Evolutionary conservation across 176 grass and related monocot genomes (phyloP).

Genomic region (Hordeum marinum): DNA sequence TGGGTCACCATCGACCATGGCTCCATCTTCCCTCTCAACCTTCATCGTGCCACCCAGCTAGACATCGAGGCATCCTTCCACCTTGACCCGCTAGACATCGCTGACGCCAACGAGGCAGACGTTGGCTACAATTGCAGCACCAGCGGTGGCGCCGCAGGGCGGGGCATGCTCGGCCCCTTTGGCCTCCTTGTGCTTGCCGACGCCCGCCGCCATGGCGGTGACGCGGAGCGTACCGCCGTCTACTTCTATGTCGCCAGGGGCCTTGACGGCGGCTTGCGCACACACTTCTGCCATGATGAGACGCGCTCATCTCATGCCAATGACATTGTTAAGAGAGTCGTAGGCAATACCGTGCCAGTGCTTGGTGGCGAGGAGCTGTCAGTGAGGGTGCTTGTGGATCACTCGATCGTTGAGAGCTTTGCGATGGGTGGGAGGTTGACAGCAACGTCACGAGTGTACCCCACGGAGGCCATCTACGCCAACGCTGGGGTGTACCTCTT

Average conservation of each 20-base stretch:
- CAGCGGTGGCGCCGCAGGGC: slow-evolving; percentile 44
- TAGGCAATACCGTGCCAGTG: slow-evolving; percentile 70
- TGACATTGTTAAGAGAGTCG: slow-evolving; percentile 78
- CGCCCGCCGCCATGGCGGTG: not conserved
- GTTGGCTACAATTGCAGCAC: no score
- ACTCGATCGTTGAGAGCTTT: slow-evolving; percentile 97
- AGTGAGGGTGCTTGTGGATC: slow-evolving; percentile 78
- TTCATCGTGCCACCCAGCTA: slow-evolving; percentile 62
- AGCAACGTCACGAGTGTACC: slow-evolving; percentile 83
- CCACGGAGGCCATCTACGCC: slow-evolving; percentile 70
- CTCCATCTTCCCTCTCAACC: slow-evolving; percentile 50
- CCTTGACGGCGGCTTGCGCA: slow-evolving; percentile 33
- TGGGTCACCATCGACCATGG: slow-evolving; percentile 47
- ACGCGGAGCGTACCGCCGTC: slow-evolving; percentile 59
- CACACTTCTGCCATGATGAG: slow-evolving; percentile 55
- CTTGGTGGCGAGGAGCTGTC: slow-evolving; percentile 54
- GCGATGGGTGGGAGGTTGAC: slow-evolving; percentile 62
- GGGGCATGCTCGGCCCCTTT: slow-evolving; percentile 69
- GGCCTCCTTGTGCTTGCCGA: slow-evolving; percentile 29
- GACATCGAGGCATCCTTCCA: slow-evolving; percentile 79
- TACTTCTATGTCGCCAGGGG: slow-evolving; percentile 82
- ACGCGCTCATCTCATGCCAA: slow-evolving; percentile 50
- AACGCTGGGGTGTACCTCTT: slow-evolving; percentile 73
- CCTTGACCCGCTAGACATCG: slow-evolving; percentile 31
- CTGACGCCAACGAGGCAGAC: not conserved